Percentiles rank a stretch among this genome's conserved stretches.
phyloP scores from a whole-genome alignment of 2,329 filamentous ascomycete species.

The Penicillium italicum region DNA sequence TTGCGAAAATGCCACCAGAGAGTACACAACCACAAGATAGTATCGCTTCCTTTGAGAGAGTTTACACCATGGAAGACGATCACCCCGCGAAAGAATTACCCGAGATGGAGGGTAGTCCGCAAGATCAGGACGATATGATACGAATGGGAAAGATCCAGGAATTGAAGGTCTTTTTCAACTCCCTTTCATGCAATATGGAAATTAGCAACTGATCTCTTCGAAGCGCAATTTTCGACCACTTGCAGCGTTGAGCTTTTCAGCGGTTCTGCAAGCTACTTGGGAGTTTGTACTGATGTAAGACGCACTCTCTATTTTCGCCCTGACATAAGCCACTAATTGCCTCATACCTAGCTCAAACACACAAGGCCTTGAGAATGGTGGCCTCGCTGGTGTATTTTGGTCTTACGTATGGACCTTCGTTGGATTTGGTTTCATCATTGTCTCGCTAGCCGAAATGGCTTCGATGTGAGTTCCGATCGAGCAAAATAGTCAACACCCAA shows the following conservation, averaged over 20 bases:
- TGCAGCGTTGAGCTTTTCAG: constrained; percentile 32
- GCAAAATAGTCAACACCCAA: not conserved
- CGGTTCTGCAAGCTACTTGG: constrained; percentile 33
- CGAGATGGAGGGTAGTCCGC: constrained; percentile 11
- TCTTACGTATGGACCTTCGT: constrained; percentile 51
- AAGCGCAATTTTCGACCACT: constrained; percentile 32
- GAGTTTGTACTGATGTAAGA: constrained; percentile 33
- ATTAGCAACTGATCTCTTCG: not conserved
- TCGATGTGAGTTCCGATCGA: constrained; percentile 28
- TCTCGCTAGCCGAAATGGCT: constrained; percentile 61
- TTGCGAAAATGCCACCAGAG: not conserved
- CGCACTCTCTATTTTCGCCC: fast-evolving
- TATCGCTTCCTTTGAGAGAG: not conserved
- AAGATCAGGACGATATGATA: constrained; percentile 29
- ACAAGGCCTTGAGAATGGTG: constrained; percentile 23
- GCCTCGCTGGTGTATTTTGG: constrained; percentile 24
- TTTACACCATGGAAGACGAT: constrained; percentile 6
- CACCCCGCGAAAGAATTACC: not conserved
- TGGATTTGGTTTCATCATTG: constrained; percentile 62
- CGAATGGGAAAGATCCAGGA: constrained; percentile 33
- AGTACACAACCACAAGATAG: not conserved
- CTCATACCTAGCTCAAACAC: constrained; percentile 16
- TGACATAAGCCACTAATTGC: not conserved
- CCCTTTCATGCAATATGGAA: not conserved
- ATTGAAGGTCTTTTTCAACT: constrained; percentile 22